Base-by-base conservation (phyloP, 2,329 filamentous ascomycete genomes). In the Albifimbria verrucaria region DNA sequence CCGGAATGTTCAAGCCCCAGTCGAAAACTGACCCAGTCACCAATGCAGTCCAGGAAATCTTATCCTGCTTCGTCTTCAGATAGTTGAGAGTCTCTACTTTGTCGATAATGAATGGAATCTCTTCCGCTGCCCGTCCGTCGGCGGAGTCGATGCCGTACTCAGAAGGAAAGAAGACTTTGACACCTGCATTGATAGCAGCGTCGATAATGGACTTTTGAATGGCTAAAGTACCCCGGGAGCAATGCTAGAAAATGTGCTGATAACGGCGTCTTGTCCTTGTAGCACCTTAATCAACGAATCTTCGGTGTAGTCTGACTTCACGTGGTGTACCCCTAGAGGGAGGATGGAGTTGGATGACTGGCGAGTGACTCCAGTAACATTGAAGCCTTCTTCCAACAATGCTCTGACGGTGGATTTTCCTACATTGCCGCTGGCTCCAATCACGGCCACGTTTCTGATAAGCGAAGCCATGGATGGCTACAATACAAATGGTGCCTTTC, bases 21-120 rank as follows among this genome's bases (percentile, higher is more conserved):
- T 54, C 55, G 24, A 55, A 55, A 52, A 54, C 54, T 15, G 24
- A 22, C 5, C 52, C 52, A 3, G 25, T 36, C 10, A 51, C 7
- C n/a, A 54, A 17, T n/a, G 50, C 47, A 1, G 36, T 55, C 55
- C 55, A 56, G 2, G 55, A 52, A 3, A 54, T 55, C 11, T 48
- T 52, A 15, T 52, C 32, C 9, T 54, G 36, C 2, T 54, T 20
- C 1, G 39, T 25, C 39, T 55, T 54, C 12, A 55, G 50, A 6
- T 45, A 55, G 17, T 52, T 21, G n/a, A 54, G 26, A 32, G 15
- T 32, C 26, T 32, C 26, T 7, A 32, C 26, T 15, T 32, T 32
- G 26, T 32, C 26, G 7, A 9, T 7, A 7, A 32, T 7, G 26
- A 32, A 32, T 9, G 26, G 26, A 15, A 32, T 7, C 7, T 32